Conservation (phyloP, 208 protist species). For the Lotmaria passim region DNA sequence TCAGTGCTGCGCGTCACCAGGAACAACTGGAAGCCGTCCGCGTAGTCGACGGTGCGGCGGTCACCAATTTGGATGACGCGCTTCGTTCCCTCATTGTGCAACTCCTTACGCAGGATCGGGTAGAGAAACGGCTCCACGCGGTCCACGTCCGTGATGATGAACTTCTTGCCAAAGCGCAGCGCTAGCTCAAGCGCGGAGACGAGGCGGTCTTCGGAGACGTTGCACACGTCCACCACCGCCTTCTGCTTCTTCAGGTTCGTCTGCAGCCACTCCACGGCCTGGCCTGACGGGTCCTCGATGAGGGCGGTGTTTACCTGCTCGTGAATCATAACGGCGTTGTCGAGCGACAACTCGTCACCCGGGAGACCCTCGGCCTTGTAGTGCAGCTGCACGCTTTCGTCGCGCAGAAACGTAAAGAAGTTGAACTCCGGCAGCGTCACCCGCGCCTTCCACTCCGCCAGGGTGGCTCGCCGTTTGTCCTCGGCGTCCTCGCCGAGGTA, state of each 20-base stretch:
- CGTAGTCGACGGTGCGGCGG: slow-evolving; percentile 96
- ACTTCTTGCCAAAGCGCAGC: slow-evolving; percentile 98
- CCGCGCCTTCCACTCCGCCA: slow-evolving; percentile 87
- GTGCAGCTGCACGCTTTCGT: slow-evolving; percentile 94
- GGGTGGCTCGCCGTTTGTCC: slow-evolving; percentile 68
- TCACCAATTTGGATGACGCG: slow-evolving; percentile 96
- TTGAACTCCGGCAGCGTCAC: slow-evolving; percentile 86
- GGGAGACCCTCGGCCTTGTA: slow-evolving; percentile 97
- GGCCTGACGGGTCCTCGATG: slow-evolving; percentile 96
- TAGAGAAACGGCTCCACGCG: slow-evolving; percentile 96
- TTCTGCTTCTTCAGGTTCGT: slow-evolving; percentile 83
- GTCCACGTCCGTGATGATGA: slow-evolving; percentile 97
- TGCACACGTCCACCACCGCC: slow-evolving; percentile 86
- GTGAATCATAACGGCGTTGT: slow-evolving; percentile 98
- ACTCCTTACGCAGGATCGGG: slow-evolving; percentile 94
- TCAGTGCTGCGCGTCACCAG: slow-evolving; percentile 93
- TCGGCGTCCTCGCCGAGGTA: slow-evolving; percentile 95
- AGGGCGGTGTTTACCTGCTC: slow-evolving; percentile 91
- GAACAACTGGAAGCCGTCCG: slow-evolving; percentile 96
- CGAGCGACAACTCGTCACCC: slow-evolving; percentile 95
- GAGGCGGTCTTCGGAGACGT: slow-evolving; percentile 94
- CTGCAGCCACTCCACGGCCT: slow-evolving; percentile 93
- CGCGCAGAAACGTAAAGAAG: slow-evolving; percentile 94
- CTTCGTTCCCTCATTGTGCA: slow-evolving; percentile 91
- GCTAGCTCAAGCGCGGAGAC: slow-evolving; percentile 96